phyloP scores from a whole-genome alignment of 768 basidiomycete genomes.

The Pholiota conissans region DNA sequence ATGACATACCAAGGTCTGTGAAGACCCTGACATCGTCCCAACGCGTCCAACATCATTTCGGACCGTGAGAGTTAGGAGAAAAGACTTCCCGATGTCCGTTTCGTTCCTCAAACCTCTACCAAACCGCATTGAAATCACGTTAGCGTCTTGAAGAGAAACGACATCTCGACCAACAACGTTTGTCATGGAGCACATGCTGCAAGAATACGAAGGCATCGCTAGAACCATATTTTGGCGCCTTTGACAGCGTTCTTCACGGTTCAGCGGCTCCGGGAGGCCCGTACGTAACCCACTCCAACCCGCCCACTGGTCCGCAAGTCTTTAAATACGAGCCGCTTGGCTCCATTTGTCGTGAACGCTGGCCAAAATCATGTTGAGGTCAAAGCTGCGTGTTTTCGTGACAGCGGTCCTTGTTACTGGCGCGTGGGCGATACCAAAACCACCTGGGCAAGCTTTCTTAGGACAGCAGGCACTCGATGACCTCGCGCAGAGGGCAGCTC shows the following conservation, averaged over 20 bases:
- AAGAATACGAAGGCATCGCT: neutral
- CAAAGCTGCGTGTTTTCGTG: neutral
- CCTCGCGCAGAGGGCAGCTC: conserved; percentile 21
- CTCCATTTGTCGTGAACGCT: neutral
- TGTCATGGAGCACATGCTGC: neutral
- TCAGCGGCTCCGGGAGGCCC: neutral
- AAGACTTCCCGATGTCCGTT: no score
- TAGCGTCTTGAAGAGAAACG: neutral
- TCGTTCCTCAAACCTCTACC: no score
- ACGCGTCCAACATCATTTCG: no score
- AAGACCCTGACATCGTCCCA: no score
- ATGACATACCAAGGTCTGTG: neutral
- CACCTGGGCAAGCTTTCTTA: conserved; percentile 14
- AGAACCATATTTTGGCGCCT: neutral
- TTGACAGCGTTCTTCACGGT: neutral
- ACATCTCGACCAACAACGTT: no score
- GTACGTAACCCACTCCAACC: neutral
- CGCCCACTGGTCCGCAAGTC: neutral
- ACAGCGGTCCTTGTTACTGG: neutral
- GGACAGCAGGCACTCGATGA: conserved; percentile 22
- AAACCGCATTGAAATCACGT: neutral
- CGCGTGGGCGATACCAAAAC: conserved; percentile 4
- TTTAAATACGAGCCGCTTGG: neutral
- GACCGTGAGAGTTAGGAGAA: neutral
- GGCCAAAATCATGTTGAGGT: neutral